phyloP scores from a whole-genome alignment of 2,329 filamentous ascomycete species.

The Fusarium globosum region DNA sequence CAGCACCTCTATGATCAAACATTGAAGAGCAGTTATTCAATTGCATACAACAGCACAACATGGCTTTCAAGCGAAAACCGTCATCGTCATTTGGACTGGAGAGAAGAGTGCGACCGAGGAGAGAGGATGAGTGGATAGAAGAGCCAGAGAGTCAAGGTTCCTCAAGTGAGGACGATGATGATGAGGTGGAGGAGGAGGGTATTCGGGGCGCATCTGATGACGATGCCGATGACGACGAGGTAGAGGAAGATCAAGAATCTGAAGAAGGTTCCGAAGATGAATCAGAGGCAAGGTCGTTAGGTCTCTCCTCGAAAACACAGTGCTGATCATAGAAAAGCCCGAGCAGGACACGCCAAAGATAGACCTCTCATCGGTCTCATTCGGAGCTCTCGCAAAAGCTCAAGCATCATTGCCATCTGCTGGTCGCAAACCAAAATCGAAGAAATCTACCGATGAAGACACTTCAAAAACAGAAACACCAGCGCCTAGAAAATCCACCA shows the following conservation, averaged over 20 bases:
- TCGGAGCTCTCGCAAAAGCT: constrained; percentile 89
- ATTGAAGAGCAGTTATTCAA: neutral
- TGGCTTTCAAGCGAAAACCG: constrained; percentile 56
- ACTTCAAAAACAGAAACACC: constrained; percentile 44
- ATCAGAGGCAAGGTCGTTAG: constrained; percentile 39
- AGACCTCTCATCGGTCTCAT: constrained; percentile 75
- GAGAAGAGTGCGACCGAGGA: constrained; percentile 57
- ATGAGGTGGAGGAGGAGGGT: constrained; percentile 47
- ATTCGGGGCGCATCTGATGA: constrained; percentile 41
- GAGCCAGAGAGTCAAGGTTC: constrained; percentile 51
- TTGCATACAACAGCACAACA: constrained; percentile 28
- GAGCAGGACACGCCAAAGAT: constrained; percentile 51
- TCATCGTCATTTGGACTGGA: constrained; percentile 50
- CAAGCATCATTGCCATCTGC: constrained; percentile 71
- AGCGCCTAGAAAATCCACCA: constrained; percentile 51
- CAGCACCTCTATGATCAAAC: neutral
- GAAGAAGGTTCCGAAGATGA: constrained; percentile 44
- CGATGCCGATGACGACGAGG: constrained; percentile 48
- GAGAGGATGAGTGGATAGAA: constrained; percentile 57
- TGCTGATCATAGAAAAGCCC: constrained; percentile 32
- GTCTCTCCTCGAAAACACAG: neutral
- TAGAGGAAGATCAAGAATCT: constrained; percentile 31
- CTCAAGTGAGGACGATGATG: constrained; percentile 44
- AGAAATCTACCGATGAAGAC: constrained; percentile 38
- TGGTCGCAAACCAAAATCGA: constrained; percentile 43